Conservation (phyloP, 2,329 filamentous ascomycete species). For the Leptographium radiaticola region DNA sequence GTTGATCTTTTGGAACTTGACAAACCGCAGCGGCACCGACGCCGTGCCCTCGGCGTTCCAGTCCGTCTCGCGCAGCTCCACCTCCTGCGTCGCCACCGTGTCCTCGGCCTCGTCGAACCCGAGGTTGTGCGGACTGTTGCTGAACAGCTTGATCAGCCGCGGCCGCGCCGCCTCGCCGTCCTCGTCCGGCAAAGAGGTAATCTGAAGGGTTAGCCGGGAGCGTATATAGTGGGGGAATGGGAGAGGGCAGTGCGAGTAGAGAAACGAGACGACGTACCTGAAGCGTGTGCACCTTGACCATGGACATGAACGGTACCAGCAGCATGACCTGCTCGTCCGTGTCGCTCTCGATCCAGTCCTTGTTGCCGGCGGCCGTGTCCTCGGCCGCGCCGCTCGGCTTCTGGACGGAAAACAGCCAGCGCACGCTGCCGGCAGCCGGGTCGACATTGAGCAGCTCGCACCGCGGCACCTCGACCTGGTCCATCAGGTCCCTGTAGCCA, state of each 20-base stretch:
- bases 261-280: slow-evolving; percentile 31
- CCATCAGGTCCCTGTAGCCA: slow-evolving; percentile 73
- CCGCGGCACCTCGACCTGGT: slow-evolving; percentile 64
- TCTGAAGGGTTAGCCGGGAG: slow-evolving; percentile 29
- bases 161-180: slow-evolving; percentile 66
- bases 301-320: slow-evolving; percentile 78
- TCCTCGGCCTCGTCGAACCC: slow-evolving; percentile 94
- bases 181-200: slow-evolving; percentile 70
- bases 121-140: slow-evolving; percentile 78
- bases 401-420: slow-evolving; percentile 55
- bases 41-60: slow-evolving; percentile 74
- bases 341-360: slow-evolving; percentile 91
- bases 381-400: slow-evolving; percentile 40
- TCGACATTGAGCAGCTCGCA: slow-evolving; percentile 84
- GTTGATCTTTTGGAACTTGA: slow-evolving; percentile 93
- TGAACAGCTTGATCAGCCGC: slow-evolving; percentile 71
- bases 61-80: slow-evolving; percentile 60
- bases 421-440: slow-evolving; percentile 58
- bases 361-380: slow-evolving; percentile 39
- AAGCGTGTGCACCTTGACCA: slow-evolving; percentile 76
- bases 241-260: not conserved
- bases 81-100: slow-evolving; percentile 63
- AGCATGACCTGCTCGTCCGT: slow-evolving; percentile 95
- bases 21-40: slow-evolving; percentile 65
- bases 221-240: not conserved